phyloP scores from a whole-genome alignment of 768 basidiomycete genomes.

The Gymnopilus dilepis region DNA sequence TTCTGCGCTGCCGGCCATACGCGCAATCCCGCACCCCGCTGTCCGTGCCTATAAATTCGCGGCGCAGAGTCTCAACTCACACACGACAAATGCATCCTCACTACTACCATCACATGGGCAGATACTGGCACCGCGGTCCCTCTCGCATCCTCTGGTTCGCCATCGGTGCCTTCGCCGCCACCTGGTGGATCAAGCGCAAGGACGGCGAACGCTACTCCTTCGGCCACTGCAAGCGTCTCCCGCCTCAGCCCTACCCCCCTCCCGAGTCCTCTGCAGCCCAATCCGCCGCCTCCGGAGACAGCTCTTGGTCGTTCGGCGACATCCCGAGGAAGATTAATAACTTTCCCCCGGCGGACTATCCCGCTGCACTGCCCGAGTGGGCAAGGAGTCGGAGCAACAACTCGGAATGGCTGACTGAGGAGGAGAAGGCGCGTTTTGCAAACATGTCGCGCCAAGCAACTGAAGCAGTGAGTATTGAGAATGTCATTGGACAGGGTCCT shows the following conservation, averaged over 20 bases:
- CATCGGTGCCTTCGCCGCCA: conserved; percentile 56
- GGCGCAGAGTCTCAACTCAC: background rate
- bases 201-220: conserved; percentile 37
- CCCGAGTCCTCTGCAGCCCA: conserved; percentile 12
- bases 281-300: background rate
- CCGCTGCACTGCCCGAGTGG: conserved; percentile 15
- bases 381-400: conserved; percentile 6
- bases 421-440: conserved; percentile 50
- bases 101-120: conserved; percentile 7
- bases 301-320: conserved; percentile 19
- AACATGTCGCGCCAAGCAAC: conserved; percentile 54
- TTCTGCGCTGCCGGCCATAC: conserved; percentile 9
- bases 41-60: conserved; percentile 9
- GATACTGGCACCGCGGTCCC: conserved; percentile 37
- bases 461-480: conserved; percentile 46
- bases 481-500: background rate
- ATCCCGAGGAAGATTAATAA: conserved; percentile 36
- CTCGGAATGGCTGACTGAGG: conserved; percentile 8
- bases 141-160: conserved; percentile 73
- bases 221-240: conserved; percentile 35
- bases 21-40: conserved; percentile 6
- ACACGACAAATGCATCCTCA: conserved; percentile 9
- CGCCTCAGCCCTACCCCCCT: conserved; percentile 11
- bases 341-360: conserved; percentile 13
- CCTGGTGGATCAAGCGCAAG: conserved; percentile 47